Evolutionary conservation across 108 stramenopile species (phyloP).

Genomic region (Nannochloropsis salina): DNA sequence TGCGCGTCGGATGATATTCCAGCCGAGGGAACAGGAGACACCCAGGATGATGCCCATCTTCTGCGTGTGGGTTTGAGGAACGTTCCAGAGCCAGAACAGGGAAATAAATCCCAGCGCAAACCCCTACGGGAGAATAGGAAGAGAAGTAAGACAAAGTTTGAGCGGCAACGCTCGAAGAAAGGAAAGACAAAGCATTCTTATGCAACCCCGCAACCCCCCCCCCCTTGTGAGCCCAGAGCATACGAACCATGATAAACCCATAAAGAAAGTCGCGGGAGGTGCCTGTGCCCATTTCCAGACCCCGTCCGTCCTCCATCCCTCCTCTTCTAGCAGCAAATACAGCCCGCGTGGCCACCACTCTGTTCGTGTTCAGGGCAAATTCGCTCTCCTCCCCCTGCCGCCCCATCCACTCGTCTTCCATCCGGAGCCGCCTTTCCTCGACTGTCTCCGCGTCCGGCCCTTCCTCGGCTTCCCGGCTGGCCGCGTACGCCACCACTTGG

Average conservation of each 20-base stretch:
- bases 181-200: no score
- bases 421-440: not conserved
- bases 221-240: not conserved
- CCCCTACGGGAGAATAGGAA: not conserved
- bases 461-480: not conserved
- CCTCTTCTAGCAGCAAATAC: not conserved
- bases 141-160: not conserved
- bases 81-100: conserved; percentile 8
- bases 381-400: not conserved
- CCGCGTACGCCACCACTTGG: not conserved
- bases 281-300: not conserved
- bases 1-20: not conserved
- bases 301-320: not conserved
- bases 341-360: not conserved
- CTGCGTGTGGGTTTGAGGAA: not conserved
- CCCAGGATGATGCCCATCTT: not conserved
- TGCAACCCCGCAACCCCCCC: not conserved
- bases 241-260: not conserved
- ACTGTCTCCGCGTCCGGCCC: not conserved
- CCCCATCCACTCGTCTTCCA: conserved; percentile 9
- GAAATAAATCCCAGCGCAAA: not conserved
- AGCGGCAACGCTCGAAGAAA: not conserved
- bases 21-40: conserved; percentile 8
- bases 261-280: not conserved
- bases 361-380: not conserved